Evolutionary conservation across 1,284 basidiomycete genomes (phyloP).

Genomic region (Papiliotrema fonsecae): DNA sequence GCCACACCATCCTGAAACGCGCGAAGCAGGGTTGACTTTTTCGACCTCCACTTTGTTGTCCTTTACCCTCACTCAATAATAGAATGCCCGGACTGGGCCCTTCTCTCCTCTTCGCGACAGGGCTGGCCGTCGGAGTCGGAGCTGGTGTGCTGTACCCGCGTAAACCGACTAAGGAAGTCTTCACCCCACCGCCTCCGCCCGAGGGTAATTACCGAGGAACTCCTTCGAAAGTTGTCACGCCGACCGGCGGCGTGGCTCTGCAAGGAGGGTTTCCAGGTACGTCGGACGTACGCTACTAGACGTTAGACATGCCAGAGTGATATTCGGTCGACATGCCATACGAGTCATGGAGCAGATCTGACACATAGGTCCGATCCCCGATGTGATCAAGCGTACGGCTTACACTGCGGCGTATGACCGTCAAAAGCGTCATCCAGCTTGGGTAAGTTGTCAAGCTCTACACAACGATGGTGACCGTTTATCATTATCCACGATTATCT

Average conservation of each 20-base stretch:
- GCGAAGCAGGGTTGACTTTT: too few relatives aligned
- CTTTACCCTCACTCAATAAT: neutral
- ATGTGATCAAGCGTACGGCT: slow-evolving; percentile 70
- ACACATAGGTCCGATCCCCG: slow-evolving; percentile 70
- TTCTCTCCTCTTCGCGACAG: slow-evolving; percentile 46
- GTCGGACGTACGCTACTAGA: slow-evolving; percentile 48
- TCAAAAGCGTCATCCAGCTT: slow-evolving; percentile 81
- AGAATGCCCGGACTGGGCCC: slow-evolving; percentile 45
- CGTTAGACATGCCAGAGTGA: slow-evolving; percentile 71
- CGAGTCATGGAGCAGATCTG: neutral
- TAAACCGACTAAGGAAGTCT: slow-evolving; percentile 6
- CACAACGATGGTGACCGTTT: too few relatives aligned
- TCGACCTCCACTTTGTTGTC: neutral
- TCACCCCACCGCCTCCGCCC: slow-evolving; percentile 24
- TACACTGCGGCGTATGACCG: slow-evolving; percentile 91
- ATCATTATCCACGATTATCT: too few relatives aligned
- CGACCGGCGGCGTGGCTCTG: slow-evolving; percentile 30
- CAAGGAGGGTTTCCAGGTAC: slow-evolving; percentile 42
- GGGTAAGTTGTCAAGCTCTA: slow-evolving; percentile 57
- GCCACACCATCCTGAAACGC: too few relatives aligned
- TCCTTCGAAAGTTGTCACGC: slow-evolving; percentile 19
- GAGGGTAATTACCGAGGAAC: slow-evolving; percentile 16
- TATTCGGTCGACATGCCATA: neutral
- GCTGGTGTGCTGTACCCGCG: slow-evolving; percentile 34
- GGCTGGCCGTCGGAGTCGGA: slow-evolving; percentile 43